Evolutionary conservation across 2,329 filamentous ascomycete species (phyloP), one percentile per base, ranked within the genome.

Genomic region (Parastagonospora nodorum): DNA sequence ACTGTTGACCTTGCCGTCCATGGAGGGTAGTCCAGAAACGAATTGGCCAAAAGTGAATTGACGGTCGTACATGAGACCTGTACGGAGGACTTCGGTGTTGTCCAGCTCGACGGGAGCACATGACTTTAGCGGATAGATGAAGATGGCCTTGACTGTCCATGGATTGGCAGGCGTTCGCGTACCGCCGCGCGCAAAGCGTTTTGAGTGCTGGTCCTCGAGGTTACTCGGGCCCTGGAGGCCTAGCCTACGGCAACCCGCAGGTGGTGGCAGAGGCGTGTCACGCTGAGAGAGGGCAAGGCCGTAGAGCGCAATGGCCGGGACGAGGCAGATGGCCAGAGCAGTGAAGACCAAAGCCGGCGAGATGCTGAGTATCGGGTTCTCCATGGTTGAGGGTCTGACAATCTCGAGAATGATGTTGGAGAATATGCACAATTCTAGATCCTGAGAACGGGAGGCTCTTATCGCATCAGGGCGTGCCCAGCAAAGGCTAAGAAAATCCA

Each of bases 101-200:
- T 82, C 75, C 40, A 96, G 74, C 74, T 94, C 90, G 47, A 96
- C 85, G 27, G 88, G 89, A 48, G 78, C 79, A 71, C 91, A 96
- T 49, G 88, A 90, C 75, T 95, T 93, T 71, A 96, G 76, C 1
- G 92, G 92, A 71, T 94, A 93, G 52, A 92, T 82, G 75, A 86
- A 87, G 44, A 96, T 78, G 48, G 88, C 89, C 71, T 90, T 87
- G 41, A 88, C 75, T 60, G 46, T 78, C 75, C 66, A 70, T 28
- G 61, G 57, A 27, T 68, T 67, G 4, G 57, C 51, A 11, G 60
- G 53, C 2, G 62, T 60, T 12, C 64, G 51, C 14, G 67, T 67
- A 9, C 50, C 63, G 33, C 66, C 69, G 43, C 60, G 51, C 32
- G 60, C 75, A 64, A 82, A 84, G 45, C 77, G 78, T 9, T 75